These are phyloP conservation scores for Bifiguratus adelaidae DNA, from an alignment of 192 early-diverging fungal species.

Conservation along the genomic window DNA sequence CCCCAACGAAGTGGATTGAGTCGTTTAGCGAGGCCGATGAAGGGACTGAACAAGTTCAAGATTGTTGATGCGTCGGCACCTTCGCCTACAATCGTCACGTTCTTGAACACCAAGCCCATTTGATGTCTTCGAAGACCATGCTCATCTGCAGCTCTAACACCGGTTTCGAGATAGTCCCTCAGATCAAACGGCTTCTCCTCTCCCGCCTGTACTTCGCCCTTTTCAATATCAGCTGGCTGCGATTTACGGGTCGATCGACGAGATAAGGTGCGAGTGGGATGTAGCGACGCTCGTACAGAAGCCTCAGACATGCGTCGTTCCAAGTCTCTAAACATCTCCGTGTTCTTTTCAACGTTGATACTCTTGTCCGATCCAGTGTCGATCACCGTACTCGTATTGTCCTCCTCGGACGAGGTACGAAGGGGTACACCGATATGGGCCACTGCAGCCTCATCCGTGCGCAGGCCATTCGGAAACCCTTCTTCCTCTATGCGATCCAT, in stretches of 20 bases:
- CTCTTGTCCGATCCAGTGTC: constrained; percentile 1
- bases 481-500: too few species aligned
- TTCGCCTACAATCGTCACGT: too few species aligned
- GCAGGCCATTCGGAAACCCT: too few species aligned
- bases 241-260: constrained; percentile 2
- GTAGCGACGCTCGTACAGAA: not conserved
- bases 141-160: constrained; percentile 1
- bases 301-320: not conserved
- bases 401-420: too few species aligned
- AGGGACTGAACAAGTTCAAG: constrained; percentile 14
- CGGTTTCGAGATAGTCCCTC: constrained; percentile 3
- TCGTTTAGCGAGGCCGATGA: constrained; percentile 18
- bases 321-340: constrained; percentile 2
- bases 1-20: constrained; percentile 22
- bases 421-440: too few species aligned
- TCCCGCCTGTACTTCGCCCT: not conserved
- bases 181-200: constrained; percentile 1
- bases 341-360: constrained; percentile 4
- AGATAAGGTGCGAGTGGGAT: constrained; percentile 3
- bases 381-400: constrained; percentile 6
- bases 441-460: too few species aligned
- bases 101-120: too few species aligned
- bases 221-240: not conserved
- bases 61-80: constrained; percentile 15
- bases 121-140: too few species aligned